These are phyloP conservation scores for Fusarium cyanostomum DNA, from an alignment of 2,329 filamentous ascomycete genomes.

Conservation along the genomic window DNA sequence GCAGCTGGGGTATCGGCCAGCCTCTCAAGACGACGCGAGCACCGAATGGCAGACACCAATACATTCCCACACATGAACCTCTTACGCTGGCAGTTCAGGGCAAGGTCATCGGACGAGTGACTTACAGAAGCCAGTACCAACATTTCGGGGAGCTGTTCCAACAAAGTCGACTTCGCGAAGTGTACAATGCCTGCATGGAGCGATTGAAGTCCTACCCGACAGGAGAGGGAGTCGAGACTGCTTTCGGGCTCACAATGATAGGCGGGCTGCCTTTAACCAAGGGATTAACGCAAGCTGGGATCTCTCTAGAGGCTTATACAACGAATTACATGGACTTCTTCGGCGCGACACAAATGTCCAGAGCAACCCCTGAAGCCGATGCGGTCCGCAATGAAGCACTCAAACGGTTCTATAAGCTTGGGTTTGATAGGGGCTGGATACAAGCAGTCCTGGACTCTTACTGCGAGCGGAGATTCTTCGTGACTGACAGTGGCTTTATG, in stretches of 20 bases:
- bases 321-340: constrained; percentile 20
- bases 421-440: constrained; percentile 13
- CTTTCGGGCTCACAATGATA: constrained; percentile 19
- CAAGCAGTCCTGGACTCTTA: constrained; percentile 8
- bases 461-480: constrained; percentile 27
- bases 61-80: neutral
- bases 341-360: constrained; percentile 6
- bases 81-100: constrained; percentile 10
- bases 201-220: constrained; percentile 20
- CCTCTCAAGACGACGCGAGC: neutral
- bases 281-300: neutral
- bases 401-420: neutral
- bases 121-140: constrained; percentile 18
- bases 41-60: constrained; percentile 4
- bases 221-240: constrained; percentile 19
- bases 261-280: constrained; percentile 12
- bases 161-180: neutral
- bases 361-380: neutral
- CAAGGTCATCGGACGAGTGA: constrained; percentile 3
- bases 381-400: neutral
- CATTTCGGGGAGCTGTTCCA: constrained; percentile 20
- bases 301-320: constrained; percentile 13
- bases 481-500: constrained; percentile 28
- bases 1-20: constrained; percentile 24
- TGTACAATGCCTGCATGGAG: constrained; percentile 10